Conservation (phyloP, 73 alveolate genomes). For the Paramecium biaurelia region DNA sequence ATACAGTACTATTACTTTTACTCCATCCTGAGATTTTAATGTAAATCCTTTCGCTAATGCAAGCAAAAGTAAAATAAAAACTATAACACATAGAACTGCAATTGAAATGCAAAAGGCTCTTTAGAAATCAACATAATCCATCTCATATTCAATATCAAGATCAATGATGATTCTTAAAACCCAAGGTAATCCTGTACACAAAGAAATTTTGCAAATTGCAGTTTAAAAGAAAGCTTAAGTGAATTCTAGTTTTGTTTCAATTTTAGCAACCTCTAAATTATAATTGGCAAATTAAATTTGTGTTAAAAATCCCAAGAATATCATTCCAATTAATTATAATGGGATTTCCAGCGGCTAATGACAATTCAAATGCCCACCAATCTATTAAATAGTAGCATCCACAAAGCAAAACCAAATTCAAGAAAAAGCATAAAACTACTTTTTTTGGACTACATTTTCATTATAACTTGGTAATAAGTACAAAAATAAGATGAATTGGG, state of each 20-base stretch:
- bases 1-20: neutral
- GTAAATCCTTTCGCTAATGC: neutral
- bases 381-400: neutral
- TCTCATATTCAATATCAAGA: neutral
- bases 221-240: neutral
- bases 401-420: neutral
- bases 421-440: neutral
- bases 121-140: neutral
- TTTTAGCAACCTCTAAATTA: neutral
- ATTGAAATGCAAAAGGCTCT: neutral
- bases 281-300: neutral
- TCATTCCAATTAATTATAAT: neutral
- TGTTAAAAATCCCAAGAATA: neutral
- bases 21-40: neutral
- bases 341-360: neutral
- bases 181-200: neutral
- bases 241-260: neutral
- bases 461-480: neutral
- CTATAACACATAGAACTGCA: neutral
- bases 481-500: neutral
- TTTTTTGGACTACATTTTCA: neutral
- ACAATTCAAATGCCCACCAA: conserved; percentile 46
- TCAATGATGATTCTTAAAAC: neutral
- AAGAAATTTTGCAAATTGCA: neutral
- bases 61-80: neutral